A percentile compares a stretch with the other conserved stretches of the same genome.
phyloP scores from a whole-genome alignment of 1,284 basidiomycete species.

The Tilletia horrida region DNA sequence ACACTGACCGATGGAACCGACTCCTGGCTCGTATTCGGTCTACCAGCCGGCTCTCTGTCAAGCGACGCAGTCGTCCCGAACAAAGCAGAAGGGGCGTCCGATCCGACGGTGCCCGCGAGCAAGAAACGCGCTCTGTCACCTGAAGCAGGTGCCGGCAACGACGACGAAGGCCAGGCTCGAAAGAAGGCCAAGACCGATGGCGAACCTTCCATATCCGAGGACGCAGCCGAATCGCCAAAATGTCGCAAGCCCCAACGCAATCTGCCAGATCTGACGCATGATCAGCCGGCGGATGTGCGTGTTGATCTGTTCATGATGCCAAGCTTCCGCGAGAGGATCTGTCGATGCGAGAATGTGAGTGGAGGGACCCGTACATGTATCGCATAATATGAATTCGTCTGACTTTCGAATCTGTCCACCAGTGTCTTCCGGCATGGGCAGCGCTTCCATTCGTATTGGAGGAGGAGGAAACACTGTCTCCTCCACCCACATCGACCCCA shows the following conservation, averaged over 20 bases:
- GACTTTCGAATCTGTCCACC: too few relatives aligned
- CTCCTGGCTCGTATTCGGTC: not conserved
- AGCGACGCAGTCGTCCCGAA: not conserved
- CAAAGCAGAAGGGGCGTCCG: not conserved
- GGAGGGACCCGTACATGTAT: not conserved
- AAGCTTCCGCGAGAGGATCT: constrained; percentile 53
- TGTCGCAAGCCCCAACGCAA: not conserved
- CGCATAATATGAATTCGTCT: not conserved
- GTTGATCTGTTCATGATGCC: constrained; percentile 51
- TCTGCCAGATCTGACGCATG: not conserved
- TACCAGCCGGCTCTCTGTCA: constrained; percentile 2
- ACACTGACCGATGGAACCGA: not conserved
- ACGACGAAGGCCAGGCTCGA: not conserved
- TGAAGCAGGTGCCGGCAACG: not conserved
- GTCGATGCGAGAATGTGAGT: constrained; percentile 49
- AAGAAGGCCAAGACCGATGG: not conserved
- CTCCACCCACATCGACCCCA: constrained; percentile 30
- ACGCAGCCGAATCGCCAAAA: not conserved
- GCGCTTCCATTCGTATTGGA: constrained; percentile 52
- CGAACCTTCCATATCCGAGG: not conserved
- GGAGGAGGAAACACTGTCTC: constrained; percentile 55
- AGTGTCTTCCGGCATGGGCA: constrained; percentile 38
- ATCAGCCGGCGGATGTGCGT: constrained; percentile 13
- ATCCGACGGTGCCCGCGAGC: not conserved
- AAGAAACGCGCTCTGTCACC: constrained; percentile 6